Evolutionary conservation across 306 rosid species (phyloP).

Genomic region (Alnus rubra): DNA sequence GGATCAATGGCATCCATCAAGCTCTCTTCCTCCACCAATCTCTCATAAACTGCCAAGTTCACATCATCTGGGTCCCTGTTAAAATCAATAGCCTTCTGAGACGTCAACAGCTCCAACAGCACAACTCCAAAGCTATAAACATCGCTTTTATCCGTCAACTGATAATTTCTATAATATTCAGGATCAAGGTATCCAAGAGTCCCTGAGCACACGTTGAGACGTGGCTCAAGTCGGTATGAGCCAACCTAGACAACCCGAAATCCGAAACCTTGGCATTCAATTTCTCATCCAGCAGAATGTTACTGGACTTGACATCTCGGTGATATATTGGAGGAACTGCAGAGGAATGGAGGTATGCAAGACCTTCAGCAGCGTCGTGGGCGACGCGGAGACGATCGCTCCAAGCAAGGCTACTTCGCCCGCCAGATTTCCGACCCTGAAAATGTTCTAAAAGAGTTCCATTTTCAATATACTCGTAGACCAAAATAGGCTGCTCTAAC

Average conservation of each 20-base stretch:
- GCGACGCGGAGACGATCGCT: conserved; percentile 61
- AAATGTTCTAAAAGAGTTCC: conserved; percentile 71
- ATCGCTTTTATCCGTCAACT: conserved; percentile 69
- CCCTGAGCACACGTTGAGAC: conserved; percentile 79
- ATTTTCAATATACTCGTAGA: conserved; percentile 75
- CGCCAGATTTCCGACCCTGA: conserved; percentile 34
- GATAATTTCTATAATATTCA: conserved; percentile 70
- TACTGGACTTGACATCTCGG: conserved; percentile 79
- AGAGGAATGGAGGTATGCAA: conserved; percentile 72
- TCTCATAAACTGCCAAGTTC: conserved; percentile 71
- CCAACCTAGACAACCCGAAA: conserved; percentile 70
- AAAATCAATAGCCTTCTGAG: conserved; percentile 77
- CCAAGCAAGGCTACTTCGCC: conserved; percentile 43
- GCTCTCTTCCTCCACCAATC: conserved; percentile 59
- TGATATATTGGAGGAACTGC: conserved; percentile 83
- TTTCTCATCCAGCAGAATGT: conserved; percentile 59
- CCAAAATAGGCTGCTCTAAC: conserved; percentile 74
- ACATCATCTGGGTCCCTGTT: conserved; percentile 64
- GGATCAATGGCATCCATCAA: conserved; percentile 63
- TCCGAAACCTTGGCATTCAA: conserved; percentile 68
- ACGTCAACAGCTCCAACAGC: conserved; percentile 62
- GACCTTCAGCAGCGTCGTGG: conserved; percentile 61
- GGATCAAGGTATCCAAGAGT: conserved; percentile 80
- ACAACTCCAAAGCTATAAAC: conserved; percentile 79
- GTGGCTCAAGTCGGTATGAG: conserved; percentile 78